Conservation (phyloP, 768 basidiomycete species). For the Macrolepiota albuminosa region DNA sequence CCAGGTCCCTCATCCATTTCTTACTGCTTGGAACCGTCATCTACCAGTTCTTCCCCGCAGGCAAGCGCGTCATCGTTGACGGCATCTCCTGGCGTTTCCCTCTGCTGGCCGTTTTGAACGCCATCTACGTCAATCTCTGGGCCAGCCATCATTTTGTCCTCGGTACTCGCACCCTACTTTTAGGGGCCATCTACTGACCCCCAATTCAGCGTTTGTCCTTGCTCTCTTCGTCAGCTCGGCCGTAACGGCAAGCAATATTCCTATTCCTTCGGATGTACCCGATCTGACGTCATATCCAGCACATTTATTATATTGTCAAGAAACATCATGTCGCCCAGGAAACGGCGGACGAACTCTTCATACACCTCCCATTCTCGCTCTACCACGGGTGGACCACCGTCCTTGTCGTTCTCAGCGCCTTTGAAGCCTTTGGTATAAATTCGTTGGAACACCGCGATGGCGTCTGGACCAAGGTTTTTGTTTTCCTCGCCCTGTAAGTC, state of each 20-base stretch:
- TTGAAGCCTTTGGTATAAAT: slow-evolving; percentile 87
- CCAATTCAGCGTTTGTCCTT: slow-evolving; percentile 70
- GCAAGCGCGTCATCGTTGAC: slow-evolving; percentile 78
- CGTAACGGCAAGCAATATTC: slow-evolving; percentile 34
- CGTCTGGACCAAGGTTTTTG: slow-evolving; percentile 91
- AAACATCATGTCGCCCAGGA: slow-evolving; percentile 68
- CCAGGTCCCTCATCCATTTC: slow-evolving; percentile 82
- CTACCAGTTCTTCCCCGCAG: slow-evolving; percentile 80
- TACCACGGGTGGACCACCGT: slow-evolving; percentile 94
- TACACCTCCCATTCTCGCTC: slow-evolving; percentile 94
- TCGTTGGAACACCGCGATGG: slow-evolving; percentile 61
- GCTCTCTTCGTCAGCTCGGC: slow-evolving; percentile 82
- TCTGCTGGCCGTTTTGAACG: slow-evolving; percentile 80
- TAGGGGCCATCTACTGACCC: slow-evolving; percentile 8
- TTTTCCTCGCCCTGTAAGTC: slow-evolving; percentile 83
- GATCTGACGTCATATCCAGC: slow-evolving; percentile 41
- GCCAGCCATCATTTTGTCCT: slow-evolving; percentile 66
- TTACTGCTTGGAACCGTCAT: slow-evolving; percentile 88
- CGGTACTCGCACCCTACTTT: slow-evolving; percentile 29
- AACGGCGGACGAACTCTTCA: slow-evolving; percentile 75
- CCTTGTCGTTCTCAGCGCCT: slow-evolving; percentile 74
- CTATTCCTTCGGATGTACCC: slow-evolving; percentile 17
- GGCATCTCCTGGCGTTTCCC: slow-evolving; percentile 91
- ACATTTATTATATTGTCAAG: slow-evolving; percentile 94
- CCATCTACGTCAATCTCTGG: slow-evolving; percentile 89